Conservation (phyloP, 352 stramenopile species). For the Phytophthora capsici region DNA sequence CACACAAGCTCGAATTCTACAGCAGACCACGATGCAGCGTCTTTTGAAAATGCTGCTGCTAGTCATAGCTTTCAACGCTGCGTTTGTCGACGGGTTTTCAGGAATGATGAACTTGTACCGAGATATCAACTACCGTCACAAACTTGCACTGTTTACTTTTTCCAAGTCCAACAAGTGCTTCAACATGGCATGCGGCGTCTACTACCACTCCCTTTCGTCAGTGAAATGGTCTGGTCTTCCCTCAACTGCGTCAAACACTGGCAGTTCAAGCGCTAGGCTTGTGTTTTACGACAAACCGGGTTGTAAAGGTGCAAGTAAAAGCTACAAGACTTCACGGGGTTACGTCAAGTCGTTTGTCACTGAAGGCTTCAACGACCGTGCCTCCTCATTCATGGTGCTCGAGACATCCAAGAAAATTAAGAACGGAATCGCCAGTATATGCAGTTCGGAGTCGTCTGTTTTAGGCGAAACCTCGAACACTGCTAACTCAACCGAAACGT, state of each 20-base stretch:
- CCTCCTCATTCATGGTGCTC: slow-evolving; percentile 28
- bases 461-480: background rate
- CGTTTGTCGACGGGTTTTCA: background rate
- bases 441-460: background rate
- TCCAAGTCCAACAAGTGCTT: slow-evolving; percentile 24
- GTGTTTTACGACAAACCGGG: slow-evolving; percentile 17
- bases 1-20: background rate
- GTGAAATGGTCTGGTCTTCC: slow-evolving; percentile 28
- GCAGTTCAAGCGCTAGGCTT: slow-evolving; percentile 8
- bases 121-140: slow-evolving; percentile 17
- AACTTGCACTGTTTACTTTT: slow-evolving; percentile 14
- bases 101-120: slow-evolving; percentile 19
- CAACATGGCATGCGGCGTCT: slow-evolving; percentile 16
- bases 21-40: background rate
- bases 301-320: slow-evolving; percentile 21
- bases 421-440: slow-evolving; percentile 13
- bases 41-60: background rate
- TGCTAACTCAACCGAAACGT: too few relatives aligned
- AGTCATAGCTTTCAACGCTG: background rate
- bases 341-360: slow-evolving; percentile 9
- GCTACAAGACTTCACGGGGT: slow-evolving; percentile 7
- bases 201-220: slow-evolving; percentile 22
- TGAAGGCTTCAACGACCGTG: slow-evolving; percentile 15
- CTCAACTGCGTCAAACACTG: background rate
- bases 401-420: slow-evolving; percentile 13